Evolutionary conservation across 495 filamentous ascomycete genomes (phyloP), one percentile per base, ranked within the genome.

Genomic region (Articulospora tetracladia): DNA sequence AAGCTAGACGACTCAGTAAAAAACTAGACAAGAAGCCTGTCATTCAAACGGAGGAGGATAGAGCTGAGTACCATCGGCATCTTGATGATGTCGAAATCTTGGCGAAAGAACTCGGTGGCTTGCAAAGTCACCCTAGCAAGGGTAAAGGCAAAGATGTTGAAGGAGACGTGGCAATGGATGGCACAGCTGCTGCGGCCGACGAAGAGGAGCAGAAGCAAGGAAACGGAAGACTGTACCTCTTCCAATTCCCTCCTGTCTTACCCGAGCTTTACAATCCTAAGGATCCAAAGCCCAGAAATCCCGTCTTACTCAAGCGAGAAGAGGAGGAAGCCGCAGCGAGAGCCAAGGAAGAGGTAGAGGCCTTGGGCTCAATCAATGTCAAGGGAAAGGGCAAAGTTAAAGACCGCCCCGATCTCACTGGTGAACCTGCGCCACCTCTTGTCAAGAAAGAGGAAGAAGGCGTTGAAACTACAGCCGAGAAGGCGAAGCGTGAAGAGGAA

Each of bases 211-310:
- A 62, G n/a, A 23, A 24, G 8, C 69, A 63, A 20, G 72, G 72
- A 23, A 79, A 79, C 27, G 79, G 80, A 24, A 77, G 79, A 49
- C 69, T 86, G 58, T 87, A 85, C 56, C 74, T 87, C 51, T 86
- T 89, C 70, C 86, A 88, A 69, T 76, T 89, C 57, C 86, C 86
- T 20, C 79, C 81, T 13, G 74, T 83, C 17, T 70, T 87, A 0
- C 84, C 85, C 19, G 77, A 80, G 2, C 72, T 88, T 15, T 47
- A 65, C 51, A 64, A 68, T 55, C 61, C 61, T 3, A 17, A 25
- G 26, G 26, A 49, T 2, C 36, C 46, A 1, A 67, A 66, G 57
- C 26, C 41, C 51, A 60, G 51, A 39, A 63, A 73, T 28, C 69
- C 73, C 23, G 71, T 77, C 23, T 77, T 76, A 23, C 60, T 73